Percentiles rank a stretch among this genome's conserved stretches.
Evolutionary conservation across 2,329 filamentous ascomycete species (phyloP).

Genomic region (Fusarium lateritium): DNA sequence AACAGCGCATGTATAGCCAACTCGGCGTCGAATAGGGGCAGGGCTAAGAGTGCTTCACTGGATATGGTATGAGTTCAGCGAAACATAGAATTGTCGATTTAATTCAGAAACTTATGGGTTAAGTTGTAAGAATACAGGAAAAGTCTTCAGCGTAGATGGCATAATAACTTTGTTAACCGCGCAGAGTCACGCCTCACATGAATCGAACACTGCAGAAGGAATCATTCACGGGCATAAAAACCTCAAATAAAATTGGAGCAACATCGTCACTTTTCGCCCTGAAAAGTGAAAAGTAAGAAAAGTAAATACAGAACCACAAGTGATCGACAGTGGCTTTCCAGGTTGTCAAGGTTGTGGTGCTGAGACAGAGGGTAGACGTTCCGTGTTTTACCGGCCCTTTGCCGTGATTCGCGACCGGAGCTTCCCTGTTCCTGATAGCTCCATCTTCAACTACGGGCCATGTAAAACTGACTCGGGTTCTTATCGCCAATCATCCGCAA

Average conservation of each 20-base stretch:
- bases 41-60: not conserved
- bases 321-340: constrained; percentile 28
- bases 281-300: constrained; percentile 19
- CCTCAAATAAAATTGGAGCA: constrained; percentile 30
- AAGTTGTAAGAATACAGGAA: not conserved
- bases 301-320: constrained; percentile 16
- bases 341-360: constrained; percentile 19
- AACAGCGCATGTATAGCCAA: not conserved
- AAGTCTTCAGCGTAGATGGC: not conserved
- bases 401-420: constrained; percentile 39
- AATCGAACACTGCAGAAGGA: constrained; percentile 28
- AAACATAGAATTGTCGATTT: not conserved
- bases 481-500: constrained; percentile 42
- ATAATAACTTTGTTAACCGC: constrained; percentile 9
- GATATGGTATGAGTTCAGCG: not conserved
- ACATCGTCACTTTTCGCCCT: constrained; percentile 26
- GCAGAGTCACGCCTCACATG: constrained; percentile 15
- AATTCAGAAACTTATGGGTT: not conserved
- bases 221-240: constrained; percentile 26
- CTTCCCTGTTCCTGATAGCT: constrained; percentile 37
- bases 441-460: constrained; percentile 19
- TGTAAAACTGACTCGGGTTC: constrained; percentile 2
- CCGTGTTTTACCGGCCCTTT: constrained; percentile 51
- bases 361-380: constrained; percentile 18
- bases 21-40: not conserved